Percentiles rank a stretch among this genome's conserved stretches.
Evolutionary conservation across 129 eudicot species (phyloP).

Genomic region (Centrapalus pauciflorus): DNA sequence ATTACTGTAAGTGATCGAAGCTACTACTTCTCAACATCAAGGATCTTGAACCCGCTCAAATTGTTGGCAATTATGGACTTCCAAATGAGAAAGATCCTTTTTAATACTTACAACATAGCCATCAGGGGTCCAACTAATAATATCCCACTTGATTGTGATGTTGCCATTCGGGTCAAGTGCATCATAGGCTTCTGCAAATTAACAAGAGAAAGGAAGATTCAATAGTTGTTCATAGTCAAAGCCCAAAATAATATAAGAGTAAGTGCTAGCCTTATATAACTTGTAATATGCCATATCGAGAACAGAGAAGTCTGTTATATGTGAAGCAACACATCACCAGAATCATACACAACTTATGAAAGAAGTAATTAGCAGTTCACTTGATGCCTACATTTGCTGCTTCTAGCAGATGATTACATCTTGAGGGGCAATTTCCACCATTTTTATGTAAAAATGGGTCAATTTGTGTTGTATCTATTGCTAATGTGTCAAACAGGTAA

Average conservation of each 20-base stretch:
- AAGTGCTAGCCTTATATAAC: not conserved
- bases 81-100: not conserved
- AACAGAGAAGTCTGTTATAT: not conserved
- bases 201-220: conserved; percentile 5
- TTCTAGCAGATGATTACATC: not conserved
- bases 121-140: conserved; percentile 87
- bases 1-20: not conserved
- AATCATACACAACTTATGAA: not conserved
- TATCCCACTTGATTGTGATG: conserved; percentile 90
- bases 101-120: conserved; percentile 80
- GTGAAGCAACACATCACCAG: not conserved
- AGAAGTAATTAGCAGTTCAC: not conserved
- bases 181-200: conserved; percentile 81
- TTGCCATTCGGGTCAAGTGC: conserved; percentile 90
- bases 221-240: not conserved
- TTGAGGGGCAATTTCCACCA: too few species aligned
- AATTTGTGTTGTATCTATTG: too few species aligned
- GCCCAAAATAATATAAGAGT: not conserved
- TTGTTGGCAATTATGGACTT: conserved; percentile 7
- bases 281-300: not conserved
- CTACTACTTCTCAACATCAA: not conserved
- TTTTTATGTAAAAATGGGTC: too few species aligned
- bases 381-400: too few species aligned
- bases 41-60: not conserved
- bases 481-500: too few species aligned